Base-by-base conservation (phyloP, 305 asterid genomes). In the Solanum hybrid region DNA sequence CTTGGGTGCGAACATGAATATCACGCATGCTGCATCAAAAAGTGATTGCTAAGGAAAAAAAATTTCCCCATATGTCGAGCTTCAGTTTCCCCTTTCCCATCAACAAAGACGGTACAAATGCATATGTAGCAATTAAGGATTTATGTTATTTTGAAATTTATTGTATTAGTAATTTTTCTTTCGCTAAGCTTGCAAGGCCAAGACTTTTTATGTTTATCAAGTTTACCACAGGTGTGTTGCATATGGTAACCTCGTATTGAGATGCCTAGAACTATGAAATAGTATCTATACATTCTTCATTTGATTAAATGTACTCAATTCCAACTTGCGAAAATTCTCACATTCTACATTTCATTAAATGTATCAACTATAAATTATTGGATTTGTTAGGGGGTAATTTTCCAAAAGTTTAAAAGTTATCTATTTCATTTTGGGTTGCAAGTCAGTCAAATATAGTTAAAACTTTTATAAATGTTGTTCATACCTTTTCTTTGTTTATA, bases 1-100 rank as follows among this genome's bases (percentile, higher is more conserved):
- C 88, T 82, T 17, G 26, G 31, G 3, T 84, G 90, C 6, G 64
- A 45, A 22, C 90, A 84, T 14, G 85, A 89, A 29, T 89, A 81
- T 75, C 90, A 66, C 0, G 14, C 73, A 66, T n/a, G 29, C 3
- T 89, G 88, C 85, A 89, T 89, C 82, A 72, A 71, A 56, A 15
- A 31, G 4, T 31, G 32, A 32, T 31, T 82, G 75, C 5, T 22
- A 4, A 7, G 10, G 38, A 42, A 45, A 72, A 72, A 38, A 6
- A 15, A 29, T 4, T 84, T 77, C 27, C 88, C 88, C 4, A 10
- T 84, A 4, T 89, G 90, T 19, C 75, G 17, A 31, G 27, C 88
- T 24, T 38, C 22, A 15, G 15, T 60, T 37, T 85, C 7, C 3
- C 10, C 69, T 11, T 24, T 80, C 85, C 14, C 31, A 78, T 36